phyloP scores from a whole-genome alignment of 202 grass and related monocot genomes.

The Schoenoplectus triqueter region DNA sequence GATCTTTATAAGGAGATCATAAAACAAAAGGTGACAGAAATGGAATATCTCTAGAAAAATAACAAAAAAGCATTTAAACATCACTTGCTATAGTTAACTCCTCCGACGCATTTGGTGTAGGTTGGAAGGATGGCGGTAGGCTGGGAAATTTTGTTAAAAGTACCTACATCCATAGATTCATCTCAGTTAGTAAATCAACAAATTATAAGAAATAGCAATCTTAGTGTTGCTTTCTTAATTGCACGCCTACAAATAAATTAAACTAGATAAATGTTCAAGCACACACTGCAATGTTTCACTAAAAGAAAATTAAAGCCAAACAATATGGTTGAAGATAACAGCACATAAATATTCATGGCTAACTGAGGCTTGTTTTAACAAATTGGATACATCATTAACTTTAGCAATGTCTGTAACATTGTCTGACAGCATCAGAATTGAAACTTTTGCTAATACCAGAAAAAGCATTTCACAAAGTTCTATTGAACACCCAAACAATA shows the following conservation, averaged over 20 bases:
- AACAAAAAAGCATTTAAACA: background rate
- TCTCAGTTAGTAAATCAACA: background rate
- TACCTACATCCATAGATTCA: slow-evolving; percentile 55
- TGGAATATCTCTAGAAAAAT: background rate
- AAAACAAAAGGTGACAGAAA: background rate
- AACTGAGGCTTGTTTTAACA: background rate
- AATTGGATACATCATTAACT: background rate
- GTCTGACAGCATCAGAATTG: too few relatives aligned
- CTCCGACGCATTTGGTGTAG: slow-evolving; percentile 70
- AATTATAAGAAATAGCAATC: slow-evolving; percentile 26
- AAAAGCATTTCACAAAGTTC: too few relatives aligned
- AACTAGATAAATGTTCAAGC: background rate
- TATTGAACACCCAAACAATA: too few relatives aligned
- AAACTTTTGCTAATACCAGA: background rate
- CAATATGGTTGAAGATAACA: too few relatives aligned
- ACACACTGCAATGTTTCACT: background rate
- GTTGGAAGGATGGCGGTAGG: slow-evolving; percentile 78
- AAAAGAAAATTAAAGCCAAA: too few relatives aligned
- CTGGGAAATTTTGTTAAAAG: slow-evolving; percentile 89
- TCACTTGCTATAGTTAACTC: slow-evolving; percentile 90
- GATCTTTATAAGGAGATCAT: background rate
- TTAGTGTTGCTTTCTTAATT: background rate
- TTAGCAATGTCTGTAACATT: too few relatives aligned
- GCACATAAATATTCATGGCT: background rate
- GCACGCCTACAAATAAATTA: background rate